Evolutionary conservation across 257 asterid species (phyloP).

Genomic region (Solanum paucissectum): DNA sequence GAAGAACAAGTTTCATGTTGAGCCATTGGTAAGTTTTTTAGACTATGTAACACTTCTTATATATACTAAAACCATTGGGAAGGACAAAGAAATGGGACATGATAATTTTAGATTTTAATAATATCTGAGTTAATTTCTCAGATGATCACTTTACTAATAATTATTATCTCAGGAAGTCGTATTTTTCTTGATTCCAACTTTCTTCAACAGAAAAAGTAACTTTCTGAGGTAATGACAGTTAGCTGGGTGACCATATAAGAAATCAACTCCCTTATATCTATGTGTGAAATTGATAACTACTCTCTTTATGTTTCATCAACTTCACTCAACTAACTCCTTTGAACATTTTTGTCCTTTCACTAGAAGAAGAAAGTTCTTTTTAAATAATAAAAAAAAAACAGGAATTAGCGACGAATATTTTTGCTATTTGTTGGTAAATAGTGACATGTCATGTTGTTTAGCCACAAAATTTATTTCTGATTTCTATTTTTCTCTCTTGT

Average conservation of each 20-base stretch:
- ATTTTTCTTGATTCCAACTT: background rate
- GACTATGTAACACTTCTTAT: background rate
- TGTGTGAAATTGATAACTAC: background rate
- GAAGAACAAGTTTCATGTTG: background rate
- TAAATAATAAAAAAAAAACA: background rate
- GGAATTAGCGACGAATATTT: background rate
- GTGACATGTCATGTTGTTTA: background rate
- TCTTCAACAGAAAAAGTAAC: background rate
- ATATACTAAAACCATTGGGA: background rate
- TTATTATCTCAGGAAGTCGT: background rate
- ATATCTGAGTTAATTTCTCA: background rate
- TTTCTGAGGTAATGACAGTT: background rate
- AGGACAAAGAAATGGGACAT: background rate
- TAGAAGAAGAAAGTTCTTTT: no score
- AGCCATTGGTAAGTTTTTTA: constrained; percentile 9
- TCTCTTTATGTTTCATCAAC: background rate
- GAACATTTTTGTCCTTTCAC: background rate
- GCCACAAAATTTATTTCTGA: background rate
- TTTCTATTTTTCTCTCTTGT: background rate
- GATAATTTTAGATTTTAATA: background rate
- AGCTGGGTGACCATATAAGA: background rate
- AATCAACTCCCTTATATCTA: background rate
- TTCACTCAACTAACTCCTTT: background rate
- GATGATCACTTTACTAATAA: background rate
- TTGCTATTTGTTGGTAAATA: background rate